Evolutionary conservation across 257 asterid genomes (phyloP).

Genomic region (Primulina huaijiensis): DNA sequence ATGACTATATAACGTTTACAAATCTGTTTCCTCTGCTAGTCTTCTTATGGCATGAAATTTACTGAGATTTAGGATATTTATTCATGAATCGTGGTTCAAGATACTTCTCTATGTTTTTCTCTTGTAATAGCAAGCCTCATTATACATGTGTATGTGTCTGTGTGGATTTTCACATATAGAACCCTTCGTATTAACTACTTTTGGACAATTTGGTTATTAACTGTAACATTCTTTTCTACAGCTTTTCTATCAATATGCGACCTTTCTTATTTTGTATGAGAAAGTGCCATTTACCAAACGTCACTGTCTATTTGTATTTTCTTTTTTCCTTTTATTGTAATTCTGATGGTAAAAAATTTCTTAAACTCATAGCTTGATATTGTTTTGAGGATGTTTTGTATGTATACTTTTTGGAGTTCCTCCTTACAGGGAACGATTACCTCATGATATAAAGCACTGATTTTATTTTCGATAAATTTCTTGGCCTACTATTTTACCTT

Average conservation of each 20-base stretch:
- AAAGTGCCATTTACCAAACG: too few species aligned
- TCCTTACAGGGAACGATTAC: not conserved
- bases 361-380: too few species aligned
- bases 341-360: too few species aligned
- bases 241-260: not conserved
- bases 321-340: too few species aligned
- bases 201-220: not conserved
- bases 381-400: too few species aligned
- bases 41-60: not conserved
- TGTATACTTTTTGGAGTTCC: not conserved
- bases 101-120: not conserved
- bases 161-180: not conserved
- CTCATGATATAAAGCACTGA: not conserved
- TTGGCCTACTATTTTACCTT: conserved; percentile 32
- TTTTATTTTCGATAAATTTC: conserved; percentile 3
- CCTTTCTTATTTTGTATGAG: too few species aligned
- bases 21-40: not conserved
- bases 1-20: not conserved
- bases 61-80: not conserved
- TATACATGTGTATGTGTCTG: not conserved
- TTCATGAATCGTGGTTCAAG: not conserved
- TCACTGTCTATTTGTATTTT: not conserved
- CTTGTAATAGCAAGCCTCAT: not conserved
- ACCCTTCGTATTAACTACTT: not conserved
- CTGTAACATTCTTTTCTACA: not conserved